Evolutionary conservation across 441 rosid genomes (phyloP).

Genomic region (Hypseocharis bilobata): DNA sequence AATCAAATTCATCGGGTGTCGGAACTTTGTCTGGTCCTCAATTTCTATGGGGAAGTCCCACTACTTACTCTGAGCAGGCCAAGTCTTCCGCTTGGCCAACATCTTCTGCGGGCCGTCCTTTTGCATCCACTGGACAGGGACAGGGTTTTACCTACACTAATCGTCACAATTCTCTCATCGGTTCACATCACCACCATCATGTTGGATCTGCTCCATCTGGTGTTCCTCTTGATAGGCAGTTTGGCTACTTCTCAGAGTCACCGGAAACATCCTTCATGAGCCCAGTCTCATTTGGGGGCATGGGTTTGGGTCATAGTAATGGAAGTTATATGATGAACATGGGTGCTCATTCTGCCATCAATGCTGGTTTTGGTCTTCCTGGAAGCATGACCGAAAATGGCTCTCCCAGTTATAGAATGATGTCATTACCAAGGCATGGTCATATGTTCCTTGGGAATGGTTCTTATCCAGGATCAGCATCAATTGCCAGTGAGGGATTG

Average conservation of each 20-base stretch:
- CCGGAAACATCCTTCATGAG: constrained; percentile 49
- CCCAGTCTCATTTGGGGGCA: constrained; percentile 39
- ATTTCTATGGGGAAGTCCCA: constrained; percentile 79
- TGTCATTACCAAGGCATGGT: constrained; percentile 62
- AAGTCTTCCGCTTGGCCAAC: constrained; percentile 53
- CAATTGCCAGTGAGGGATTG: constrained; percentile 44
- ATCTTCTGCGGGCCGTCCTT: constrained; percentile 48
- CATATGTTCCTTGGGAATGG: constrained; percentile 50
- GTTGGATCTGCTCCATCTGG: constrained; percentile 83
- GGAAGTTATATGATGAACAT: constrained; percentile 50
- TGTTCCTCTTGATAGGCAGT: constrained; percentile 48
- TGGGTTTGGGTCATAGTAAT: constrained; percentile 44
- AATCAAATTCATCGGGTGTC: constrained; percentile 40
- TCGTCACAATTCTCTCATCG: constrained; percentile 42
- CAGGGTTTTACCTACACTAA: constrained; percentile 42
- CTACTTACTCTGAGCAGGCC: constrained; percentile 41
- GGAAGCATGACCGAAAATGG: constrained; percentile 43
- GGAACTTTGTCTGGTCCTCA: constrained; percentile 71
- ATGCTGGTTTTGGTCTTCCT: constrained; percentile 36
- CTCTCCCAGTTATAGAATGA: constrained; percentile 45
- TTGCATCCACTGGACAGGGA: constrained; percentile 41
- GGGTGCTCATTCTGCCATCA: constrained; percentile 42
- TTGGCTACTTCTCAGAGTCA: constrained; percentile 69
- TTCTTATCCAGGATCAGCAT: constrained; percentile 41
- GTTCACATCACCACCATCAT: constrained; percentile 53